phyloP scores from a whole-genome alignment of 2,329 filamentous ascomycete genomes.

The Camillea tinctor region DNA sequence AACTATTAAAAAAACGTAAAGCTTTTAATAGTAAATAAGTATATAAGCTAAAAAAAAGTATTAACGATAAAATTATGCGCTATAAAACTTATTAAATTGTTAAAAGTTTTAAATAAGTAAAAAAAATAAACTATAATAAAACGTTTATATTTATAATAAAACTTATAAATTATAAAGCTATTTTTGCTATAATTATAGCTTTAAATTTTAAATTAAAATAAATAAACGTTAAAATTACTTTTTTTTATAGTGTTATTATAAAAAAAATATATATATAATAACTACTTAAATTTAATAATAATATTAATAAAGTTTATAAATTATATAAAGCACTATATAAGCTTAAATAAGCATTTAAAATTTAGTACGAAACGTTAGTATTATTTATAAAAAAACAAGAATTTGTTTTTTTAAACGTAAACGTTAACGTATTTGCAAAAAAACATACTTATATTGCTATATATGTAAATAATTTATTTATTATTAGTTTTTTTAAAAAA shows the following conservation, averaged over 20 bases:
- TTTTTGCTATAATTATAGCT: neutral
- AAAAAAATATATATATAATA: neutral
- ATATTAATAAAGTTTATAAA: neutral
- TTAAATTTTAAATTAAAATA: slow-evolving; percentile 1
- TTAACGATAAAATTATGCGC: neutral
- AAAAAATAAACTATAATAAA: neutral
- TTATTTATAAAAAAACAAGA: neutral
- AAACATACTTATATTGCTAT: too few relatives aligned
- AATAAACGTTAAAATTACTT: slow-evolving; percentile 1
- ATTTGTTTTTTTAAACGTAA: slow-evolving; percentile 2
- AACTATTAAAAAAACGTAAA: too few relatives aligned
- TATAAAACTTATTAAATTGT: slow-evolving; percentile 1
- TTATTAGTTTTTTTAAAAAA: too few relatives aligned
- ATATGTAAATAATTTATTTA: too few relatives aligned
- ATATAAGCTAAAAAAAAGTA: slow-evolving; percentile 24
- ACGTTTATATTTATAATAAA: slow-evolving; percentile 1
- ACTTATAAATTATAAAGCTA: slow-evolving; percentile 2
- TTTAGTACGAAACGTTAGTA: too few relatives aligned
- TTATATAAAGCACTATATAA: neutral
- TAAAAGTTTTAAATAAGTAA: slow-evolving; percentile 2
- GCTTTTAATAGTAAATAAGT: too few relatives aligned
- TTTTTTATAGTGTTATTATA: slow-evolving; percentile 1
- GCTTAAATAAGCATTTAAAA: too few relatives aligned
- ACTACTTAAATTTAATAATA: neutral
- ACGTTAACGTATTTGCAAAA: too few relatives aligned